Evolutionary conservation across 352 stramenopile species (phyloP).

Genomic region (Peronospora destructor): DNA sequence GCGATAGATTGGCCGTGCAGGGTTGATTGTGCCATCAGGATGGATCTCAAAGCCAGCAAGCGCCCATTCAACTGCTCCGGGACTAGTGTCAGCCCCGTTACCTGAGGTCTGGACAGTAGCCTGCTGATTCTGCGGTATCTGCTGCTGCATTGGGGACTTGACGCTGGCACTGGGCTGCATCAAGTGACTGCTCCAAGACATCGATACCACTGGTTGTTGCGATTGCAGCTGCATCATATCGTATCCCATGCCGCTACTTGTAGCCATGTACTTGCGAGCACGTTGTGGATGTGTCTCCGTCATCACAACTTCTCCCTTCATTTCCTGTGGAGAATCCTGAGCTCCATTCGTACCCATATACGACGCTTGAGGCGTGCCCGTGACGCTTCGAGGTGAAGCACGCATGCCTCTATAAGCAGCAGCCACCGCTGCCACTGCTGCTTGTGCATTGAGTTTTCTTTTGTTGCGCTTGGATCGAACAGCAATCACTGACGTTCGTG

Average conservation of each 20-base stretch:
- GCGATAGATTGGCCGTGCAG: constrained; percentile 66
- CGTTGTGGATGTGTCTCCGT: constrained; percentile 26
- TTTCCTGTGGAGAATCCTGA: constrained; percentile 13
- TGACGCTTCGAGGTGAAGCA: constrained; percentile 36
- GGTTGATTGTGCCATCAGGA: constrained; percentile 56
- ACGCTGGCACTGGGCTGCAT: constrained; percentile 27
- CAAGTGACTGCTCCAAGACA: constrained; percentile 48
- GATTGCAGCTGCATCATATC: constrained; percentile 27
- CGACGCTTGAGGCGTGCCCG: constrained; percentile 25
- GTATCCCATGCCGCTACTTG: constrained; percentile 25
- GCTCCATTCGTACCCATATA: constrained; percentile 27
- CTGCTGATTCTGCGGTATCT: constrained; percentile 17
- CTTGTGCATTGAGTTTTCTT: constrained; percentile 55
- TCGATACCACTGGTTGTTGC: constrained; percentile 21
- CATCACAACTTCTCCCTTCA: constrained; percentile 17
- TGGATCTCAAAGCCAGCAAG: constrained; percentile 79
- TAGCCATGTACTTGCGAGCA: constrained; percentile 27
- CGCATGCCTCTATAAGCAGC: constrained; percentile 18
- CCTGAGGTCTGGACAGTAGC: constrained; percentile 19
- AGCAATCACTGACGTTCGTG: constrained; percentile 81
- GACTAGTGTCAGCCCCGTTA: constrained; percentile 14
- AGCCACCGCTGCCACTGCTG: constrained; percentile 5
- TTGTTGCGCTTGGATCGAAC: constrained; percentile 95
- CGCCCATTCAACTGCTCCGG: constrained; percentile 52
- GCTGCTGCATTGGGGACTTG: constrained; percentile 16